These are phyloP conservation scores for Zelonia costaricensis DNA, from an alignment of 208 protist species.

Conservation along the genomic window DNA sequence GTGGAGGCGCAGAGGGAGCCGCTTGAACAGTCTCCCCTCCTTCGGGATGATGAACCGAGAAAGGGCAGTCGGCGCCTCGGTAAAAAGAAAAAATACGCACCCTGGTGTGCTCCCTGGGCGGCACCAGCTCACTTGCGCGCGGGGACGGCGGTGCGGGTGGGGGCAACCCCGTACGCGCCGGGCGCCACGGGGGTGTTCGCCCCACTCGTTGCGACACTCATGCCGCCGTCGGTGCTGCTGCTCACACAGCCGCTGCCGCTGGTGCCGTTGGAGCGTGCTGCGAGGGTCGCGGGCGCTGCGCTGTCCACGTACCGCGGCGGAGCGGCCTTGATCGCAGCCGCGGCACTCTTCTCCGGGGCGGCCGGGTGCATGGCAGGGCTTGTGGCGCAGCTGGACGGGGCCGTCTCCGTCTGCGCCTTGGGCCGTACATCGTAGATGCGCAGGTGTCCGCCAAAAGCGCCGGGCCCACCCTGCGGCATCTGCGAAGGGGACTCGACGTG, in stretches of 20 bases:
- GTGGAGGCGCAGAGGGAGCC: too few species aligned
- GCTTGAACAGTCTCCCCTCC: too few species aligned
- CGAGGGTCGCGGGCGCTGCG: constrained; percentile 2
- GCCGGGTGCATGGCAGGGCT: constrained; percentile 16
- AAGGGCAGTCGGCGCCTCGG: too few species aligned
- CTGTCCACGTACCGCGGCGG: constrained; percentile 17
- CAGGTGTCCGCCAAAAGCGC: constrained; percentile 31
- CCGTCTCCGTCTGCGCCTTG: constrained; percentile 26
- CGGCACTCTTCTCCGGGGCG: constrained; percentile 9
- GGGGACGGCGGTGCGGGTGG: neutral
- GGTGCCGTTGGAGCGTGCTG: constrained; percentile 1
- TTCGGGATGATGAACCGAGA: too few species aligned
- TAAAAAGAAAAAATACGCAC: constrained; percentile 18
- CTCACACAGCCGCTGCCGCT: constrained; percentile 10
- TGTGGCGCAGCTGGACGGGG: constrained; percentile 20
- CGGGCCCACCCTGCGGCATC: neutral
- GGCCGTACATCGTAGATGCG: constrained; percentile 49
- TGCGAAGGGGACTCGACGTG: constrained; percentile 27
- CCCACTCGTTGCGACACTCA: constrained; percentile 27
- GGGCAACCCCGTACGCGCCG: constrained; percentile 9
- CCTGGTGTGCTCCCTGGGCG: too few species aligned
- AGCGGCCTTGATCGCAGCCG: constrained; percentile 5
- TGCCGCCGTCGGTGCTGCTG: constrained; percentile 33
- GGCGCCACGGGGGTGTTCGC: constrained; percentile 28
- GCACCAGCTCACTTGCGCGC: neutral